Percentiles rank a stretch among this genome's conserved stretches.
phyloP scores from a whole-genome alignment of 495 filamentous ascomycete genomes.

The Neohortaea acidophila region DNA sequence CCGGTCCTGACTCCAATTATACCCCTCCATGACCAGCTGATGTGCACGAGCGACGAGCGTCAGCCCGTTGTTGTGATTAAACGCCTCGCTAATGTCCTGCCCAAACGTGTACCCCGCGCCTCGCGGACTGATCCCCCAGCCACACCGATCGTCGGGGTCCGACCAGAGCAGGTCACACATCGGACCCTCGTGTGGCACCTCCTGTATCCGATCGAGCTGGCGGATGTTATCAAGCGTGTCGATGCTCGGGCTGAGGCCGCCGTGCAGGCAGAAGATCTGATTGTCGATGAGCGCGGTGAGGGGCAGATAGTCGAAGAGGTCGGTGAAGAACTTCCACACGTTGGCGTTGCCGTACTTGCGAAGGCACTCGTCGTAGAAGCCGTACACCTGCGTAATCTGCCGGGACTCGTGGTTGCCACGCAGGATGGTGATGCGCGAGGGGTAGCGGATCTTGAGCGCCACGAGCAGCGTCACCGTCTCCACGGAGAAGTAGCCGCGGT shows the following conservation, averaged over 20 bases:
- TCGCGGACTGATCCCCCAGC: constrained; percentile 94
- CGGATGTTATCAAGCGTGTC: constrained; percentile 97
- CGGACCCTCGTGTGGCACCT: constrained; percentile 94
- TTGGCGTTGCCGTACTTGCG: constrained; percentile 94
- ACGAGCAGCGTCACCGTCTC: constrained; percentile 91
- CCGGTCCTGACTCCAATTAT: constrained; percentile 93
- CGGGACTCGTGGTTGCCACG: constrained; percentile 94
- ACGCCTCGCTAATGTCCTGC: constrained; percentile 97
- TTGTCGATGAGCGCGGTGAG: constrained; percentile 98
- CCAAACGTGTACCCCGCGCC: constrained; percentile 98
- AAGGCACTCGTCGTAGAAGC: constrained; percentile 96
- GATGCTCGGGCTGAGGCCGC: constrained; percentile 87
- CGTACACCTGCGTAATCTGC: constrained; percentile 96
- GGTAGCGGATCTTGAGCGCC: constrained; percentile 89
- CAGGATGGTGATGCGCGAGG: constrained; percentile 89
- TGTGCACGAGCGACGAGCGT: constrained; percentile 88
- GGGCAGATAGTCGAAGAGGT: constrained; percentile 92
- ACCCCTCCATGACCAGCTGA: constrained; percentile 96
- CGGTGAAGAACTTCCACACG: constrained; percentile 60
- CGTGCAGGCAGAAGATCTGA: constrained; percentile 99
- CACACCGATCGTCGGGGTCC: constrained; percentile 94
- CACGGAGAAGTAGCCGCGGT: constrained; percentile 92
- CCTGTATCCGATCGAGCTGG: constrained; percentile 88
- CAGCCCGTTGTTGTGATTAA: constrained; percentile 98
- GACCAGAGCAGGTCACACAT: constrained; percentile 99